phyloP scores from a whole-genome alignment of 805 yeast species.

The Blastobotrys parvus region DNA sequence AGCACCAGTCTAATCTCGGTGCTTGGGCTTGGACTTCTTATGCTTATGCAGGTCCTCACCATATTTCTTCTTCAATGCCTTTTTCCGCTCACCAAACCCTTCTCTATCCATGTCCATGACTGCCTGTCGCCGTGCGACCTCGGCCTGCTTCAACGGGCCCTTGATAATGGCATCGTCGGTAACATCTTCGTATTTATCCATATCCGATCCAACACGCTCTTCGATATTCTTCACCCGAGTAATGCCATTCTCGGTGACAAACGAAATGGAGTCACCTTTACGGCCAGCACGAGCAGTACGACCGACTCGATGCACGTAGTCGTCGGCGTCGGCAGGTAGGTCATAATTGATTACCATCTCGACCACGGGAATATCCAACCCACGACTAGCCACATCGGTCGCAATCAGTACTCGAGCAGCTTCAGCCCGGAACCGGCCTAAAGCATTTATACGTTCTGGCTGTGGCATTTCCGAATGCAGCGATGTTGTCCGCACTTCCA shows the following conservation, averaged over 20 bases:
- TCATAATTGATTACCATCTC: constrained; percentile 86
- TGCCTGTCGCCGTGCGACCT: constrained; percentile 84
- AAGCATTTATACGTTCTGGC: constrained; percentile 77
- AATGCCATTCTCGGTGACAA: constrained; percentile 82
- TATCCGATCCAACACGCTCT: constrained; percentile 67
- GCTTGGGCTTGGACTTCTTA: neutral
- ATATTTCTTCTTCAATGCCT: neutral
- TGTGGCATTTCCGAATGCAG: constrained; percentile 95
- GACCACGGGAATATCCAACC: constrained; percentile 91
- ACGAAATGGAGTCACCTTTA: constrained; percentile 70
- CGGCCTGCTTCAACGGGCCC: constrained; percentile 57
- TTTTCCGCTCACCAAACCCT: constrained; percentile 63
- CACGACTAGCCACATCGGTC: constrained; percentile 96
- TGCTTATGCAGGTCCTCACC: neutral
- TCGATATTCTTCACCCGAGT: constrained; percentile 78
- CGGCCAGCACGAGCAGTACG: constrained; percentile 99
- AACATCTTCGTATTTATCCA: constrained; percentile 65
- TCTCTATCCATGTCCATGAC: constrained; percentile 90
- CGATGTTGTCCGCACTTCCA: constrained; percentile 79
- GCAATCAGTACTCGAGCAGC: constrained; percentile 91
- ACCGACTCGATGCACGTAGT: constrained; percentile 94
- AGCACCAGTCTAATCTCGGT: no score
- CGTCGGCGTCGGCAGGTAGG: constrained; percentile 93
- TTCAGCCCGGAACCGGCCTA: constrained; percentile 88
- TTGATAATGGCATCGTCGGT: constrained; percentile 73